phyloP scores from a whole-genome alignment of 1,284 basidiomycete species.

The Porodaedalea pini region DNA sequence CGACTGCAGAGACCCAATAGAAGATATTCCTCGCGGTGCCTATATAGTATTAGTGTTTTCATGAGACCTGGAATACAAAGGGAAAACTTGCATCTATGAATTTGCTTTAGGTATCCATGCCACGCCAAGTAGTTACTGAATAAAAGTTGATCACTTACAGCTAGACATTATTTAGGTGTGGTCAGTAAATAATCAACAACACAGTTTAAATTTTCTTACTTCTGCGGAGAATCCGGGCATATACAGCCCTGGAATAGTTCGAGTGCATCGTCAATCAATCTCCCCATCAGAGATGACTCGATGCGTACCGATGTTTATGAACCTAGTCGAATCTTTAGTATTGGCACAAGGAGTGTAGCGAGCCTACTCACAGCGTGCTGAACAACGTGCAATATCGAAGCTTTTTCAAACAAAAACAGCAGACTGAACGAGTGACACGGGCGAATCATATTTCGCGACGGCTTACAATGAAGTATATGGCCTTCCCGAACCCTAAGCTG shows the following conservation, averaged over 20 bases:
- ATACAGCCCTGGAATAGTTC: background rate
- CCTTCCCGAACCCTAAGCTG: slow-evolving; percentile 4
- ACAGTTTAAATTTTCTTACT: background rate
- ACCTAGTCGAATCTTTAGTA: background rate
- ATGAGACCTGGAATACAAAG: too few species aligned
- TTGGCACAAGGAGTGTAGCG: background rate
- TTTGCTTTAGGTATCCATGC: background rate
- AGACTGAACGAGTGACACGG: background rate
- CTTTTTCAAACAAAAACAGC: background rate
- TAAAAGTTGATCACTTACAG: too few species aligned
- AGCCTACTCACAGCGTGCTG: slow-evolving; percentile 2
- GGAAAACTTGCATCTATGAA: background rate
- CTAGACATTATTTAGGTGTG: background rate
- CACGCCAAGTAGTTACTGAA: too few species aligned
- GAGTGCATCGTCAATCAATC: background rate
- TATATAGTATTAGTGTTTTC: background rate
- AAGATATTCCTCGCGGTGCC: slow-evolving; percentile 2
- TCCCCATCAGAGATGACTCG: background rate
- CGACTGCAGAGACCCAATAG: slow-evolving; percentile 4
- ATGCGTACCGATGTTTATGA: slow-evolving; percentile 1
- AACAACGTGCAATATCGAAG: slow-evolving; percentile 3
- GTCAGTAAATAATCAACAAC: background rate
- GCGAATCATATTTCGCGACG: background rate
- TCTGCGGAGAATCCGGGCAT: background rate
- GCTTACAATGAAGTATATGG: slow-evolving; percentile 2